Conservation (phyloP, 768 basidiomycete species). For the Kwoniella sp. region DNA sequence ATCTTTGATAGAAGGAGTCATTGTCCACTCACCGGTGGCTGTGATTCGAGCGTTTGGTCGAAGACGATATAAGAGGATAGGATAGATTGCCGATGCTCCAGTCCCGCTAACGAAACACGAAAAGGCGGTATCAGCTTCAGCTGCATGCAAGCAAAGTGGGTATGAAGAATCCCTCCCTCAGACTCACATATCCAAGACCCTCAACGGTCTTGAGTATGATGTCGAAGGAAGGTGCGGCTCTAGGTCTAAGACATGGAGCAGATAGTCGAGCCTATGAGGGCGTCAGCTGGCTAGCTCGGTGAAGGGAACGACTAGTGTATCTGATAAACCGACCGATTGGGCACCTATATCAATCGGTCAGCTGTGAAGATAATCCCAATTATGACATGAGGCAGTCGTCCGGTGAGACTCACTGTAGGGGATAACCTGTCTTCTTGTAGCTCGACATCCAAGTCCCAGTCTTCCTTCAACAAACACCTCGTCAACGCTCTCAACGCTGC, state of each 20-base stretch:
- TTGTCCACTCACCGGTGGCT: slow-evolving; percentile 36
- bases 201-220: slow-evolving; percentile 58
- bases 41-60: slow-evolving; percentile 31
- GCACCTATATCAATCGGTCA: slow-evolving; percentile 27
- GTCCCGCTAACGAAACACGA: slow-evolving; percentile 67
- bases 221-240: slow-evolving; percentile 65
- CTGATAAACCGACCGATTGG: slow-evolving; percentile 40
- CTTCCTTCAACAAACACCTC: slow-evolving; percentile 71
- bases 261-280: slow-evolving; percentile 73
- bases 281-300: not conserved
- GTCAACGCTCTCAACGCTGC: slow-evolving; percentile 75
- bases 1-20: not conserved
- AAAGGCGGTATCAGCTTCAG: not conserved
- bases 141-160: not conserved
- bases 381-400: not conserved
- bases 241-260: slow-evolving; percentile 60
- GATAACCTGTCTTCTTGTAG: slow-evolving; percentile 77
- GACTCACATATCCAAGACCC: slow-evolving; percentile 68
- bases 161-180: no score
- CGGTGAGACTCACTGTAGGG: slow-evolving; percentile 69
- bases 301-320: not conserved
- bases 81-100: slow-evolving; percentile 87
- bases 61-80: slow-evolving; percentile 62
- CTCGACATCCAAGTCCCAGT: slow-evolving; percentile 68
- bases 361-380: not conserved